Evolutionary conservation across 148 eudicot genomes (phyloP).

Genomic region (Euryodendron excelsum): DNA sequence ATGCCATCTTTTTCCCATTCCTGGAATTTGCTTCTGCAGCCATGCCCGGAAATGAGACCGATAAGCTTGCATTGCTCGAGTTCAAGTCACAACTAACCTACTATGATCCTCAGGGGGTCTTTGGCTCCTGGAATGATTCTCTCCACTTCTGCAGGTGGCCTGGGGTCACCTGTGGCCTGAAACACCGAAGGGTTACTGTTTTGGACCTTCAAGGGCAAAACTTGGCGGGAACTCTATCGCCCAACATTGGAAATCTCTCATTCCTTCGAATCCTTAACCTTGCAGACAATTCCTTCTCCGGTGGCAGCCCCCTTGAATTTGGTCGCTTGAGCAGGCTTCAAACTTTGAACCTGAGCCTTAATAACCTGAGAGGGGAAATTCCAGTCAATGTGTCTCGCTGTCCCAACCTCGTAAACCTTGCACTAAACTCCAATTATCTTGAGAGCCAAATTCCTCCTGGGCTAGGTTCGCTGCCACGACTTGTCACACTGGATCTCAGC

Average conservation of each 20-base stretch:
- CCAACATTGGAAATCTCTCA: constrained; percentile 30
- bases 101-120: constrained; percentile 14
- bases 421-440: constrained; percentile 18
- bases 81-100: constrained; percentile 18
- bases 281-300: constrained; percentile 16
- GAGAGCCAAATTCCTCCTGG: constrained; percentile 17
- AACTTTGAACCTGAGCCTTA: constrained; percentile 4
- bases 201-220: constrained; percentile 21
- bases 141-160: constrained; percentile 33
- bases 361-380: background rate
- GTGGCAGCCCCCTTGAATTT: constrained; percentile 18
- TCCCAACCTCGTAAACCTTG: constrained; percentile 12
- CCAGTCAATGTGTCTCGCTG: background rate
- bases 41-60: constrained; percentile 7
- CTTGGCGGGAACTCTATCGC: constrained; percentile 27
- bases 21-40: background rate
- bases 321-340: constrained; percentile 5
- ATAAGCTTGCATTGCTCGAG: constrained; percentile 19
- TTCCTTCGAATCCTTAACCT: constrained; percentile 24
- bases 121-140: constrained; percentile 30
- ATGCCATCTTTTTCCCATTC: background rate
- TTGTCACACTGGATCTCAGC: constrained; percentile 3
- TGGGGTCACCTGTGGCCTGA: constrained; percentile 32
- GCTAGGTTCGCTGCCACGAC: constrained; percentile 19
- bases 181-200: constrained; percentile 25